These are phyloP conservation scores for Scheffersomyces lignosus DNA, from an alignment of 805 yeast species.

Conservation along the genomic window DNA sequence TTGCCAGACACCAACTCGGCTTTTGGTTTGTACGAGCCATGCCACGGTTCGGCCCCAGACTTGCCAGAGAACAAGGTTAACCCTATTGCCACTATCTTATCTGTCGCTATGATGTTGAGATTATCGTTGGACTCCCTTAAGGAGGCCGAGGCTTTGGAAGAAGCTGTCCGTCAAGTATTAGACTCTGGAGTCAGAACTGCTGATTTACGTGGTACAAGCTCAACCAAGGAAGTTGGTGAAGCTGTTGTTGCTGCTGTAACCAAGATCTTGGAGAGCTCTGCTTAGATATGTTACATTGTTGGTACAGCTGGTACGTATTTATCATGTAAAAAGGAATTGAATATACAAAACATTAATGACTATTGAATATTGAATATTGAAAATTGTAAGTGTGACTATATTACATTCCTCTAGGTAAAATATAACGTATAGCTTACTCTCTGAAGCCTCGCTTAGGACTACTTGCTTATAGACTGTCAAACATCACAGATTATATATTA, in stretches of 20 bases:
- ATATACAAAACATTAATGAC: too few relatives aligned
- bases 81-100: slow-evolving; percentile 92
- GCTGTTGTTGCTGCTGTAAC: slow-evolving; percentile 79
- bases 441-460: too few relatives aligned
- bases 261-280: slow-evolving; percentile 41
- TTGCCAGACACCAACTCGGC: slow-evolving; percentile 93
- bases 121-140: slow-evolving; percentile 78
- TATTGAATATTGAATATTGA: too few relatives aligned
- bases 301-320: too few relatives aligned
- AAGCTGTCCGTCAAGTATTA: slow-evolving; percentile 80
- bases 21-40: slow-evolving; percentile 96
- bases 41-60: slow-evolving; percentile 99
- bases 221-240: slow-evolving; percentile 91
- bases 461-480: too few relatives aligned
- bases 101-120: slow-evolving; percentile 97
- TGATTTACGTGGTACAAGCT: slow-evolving; percentile 81
- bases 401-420: not conserved
- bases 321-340: too few relatives aligned
- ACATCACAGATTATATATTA: too few relatives aligned
- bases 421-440: not conserved
- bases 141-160: slow-evolving; percentile 86
- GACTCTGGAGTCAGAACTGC: slow-evolving; percentile 88
- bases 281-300: too few relatives aligned
- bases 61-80: slow-evolving; percentile 83
- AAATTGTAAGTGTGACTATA: too few relatives aligned